Evolutionary conservation across 108 stramenopile species (phyloP).

Genomic region (Cyclotella sp.): DNA sequence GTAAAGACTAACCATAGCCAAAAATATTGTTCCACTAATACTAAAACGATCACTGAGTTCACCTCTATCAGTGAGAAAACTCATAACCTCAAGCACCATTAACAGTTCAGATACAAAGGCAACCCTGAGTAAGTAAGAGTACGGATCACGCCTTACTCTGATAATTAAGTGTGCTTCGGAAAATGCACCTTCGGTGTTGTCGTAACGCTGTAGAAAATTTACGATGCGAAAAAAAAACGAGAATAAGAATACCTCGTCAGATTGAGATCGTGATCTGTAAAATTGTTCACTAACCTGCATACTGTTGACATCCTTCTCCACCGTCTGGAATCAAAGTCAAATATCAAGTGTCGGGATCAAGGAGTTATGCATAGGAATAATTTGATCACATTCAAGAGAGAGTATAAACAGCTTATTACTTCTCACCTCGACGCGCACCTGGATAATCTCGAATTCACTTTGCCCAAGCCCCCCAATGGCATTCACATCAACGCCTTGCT

Average conservation of each 20-base stretch:
- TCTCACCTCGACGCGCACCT: constrained; percentile 27
- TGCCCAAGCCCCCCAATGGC: constrained; percentile 44
- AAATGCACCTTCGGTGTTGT: constrained; percentile 45
- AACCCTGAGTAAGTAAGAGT: constrained; percentile 43
- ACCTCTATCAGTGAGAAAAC: constrained; percentile 34
- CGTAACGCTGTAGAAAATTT: constrained; percentile 20
- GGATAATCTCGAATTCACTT: constrained; percentile 45
- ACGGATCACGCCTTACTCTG: constrained; percentile 48
- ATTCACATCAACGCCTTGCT: constrained; percentile 20
- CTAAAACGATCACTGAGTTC: constrained; percentile 41
- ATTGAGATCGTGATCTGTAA: too few relatives aligned
- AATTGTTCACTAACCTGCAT: constrained; percentile 19
- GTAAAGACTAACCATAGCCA: constrained; percentile 51
- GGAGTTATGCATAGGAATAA: too few relatives aligned
- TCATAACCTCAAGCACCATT: constrained; percentile 45
- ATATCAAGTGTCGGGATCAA: too few relatives aligned
- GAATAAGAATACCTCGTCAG: background rate
- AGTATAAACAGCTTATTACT: too few relatives aligned
- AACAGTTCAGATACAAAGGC: constrained; percentile 39
- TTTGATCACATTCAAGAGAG: too few relatives aligned
- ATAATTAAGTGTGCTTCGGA: constrained; percentile 40
- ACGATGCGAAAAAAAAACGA: too few relatives aligned
- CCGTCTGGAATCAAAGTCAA: background rate
- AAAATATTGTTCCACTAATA: constrained; percentile 46
- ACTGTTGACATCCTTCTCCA: constrained; percentile 35